Conservation (phyloP, 768 basidiomycete genomes). For the Termitomyces sp. region DNA sequence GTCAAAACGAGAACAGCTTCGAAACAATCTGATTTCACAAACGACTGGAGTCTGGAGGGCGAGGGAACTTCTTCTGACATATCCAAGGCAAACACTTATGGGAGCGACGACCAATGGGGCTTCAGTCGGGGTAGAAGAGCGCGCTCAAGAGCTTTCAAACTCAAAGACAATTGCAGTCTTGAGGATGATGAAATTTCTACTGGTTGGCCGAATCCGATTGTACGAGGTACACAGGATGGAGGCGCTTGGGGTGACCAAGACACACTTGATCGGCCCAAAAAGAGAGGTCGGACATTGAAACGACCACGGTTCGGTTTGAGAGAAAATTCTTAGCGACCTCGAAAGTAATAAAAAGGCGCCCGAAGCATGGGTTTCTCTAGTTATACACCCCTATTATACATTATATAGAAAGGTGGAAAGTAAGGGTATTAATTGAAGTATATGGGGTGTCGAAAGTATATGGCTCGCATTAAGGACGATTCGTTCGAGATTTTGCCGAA, state of each 20-base stretch:
- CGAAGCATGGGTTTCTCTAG: not conserved
- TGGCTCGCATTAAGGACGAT: slow-evolving; percentile 25
- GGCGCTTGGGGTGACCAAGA: not conserved
- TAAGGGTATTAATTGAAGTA: not conserved
- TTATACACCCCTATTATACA: not conserved
- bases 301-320: not conserved
- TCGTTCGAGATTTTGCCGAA: slow-evolving; percentile 50
- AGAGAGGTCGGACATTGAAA: not conserved
- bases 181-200: not conserved
- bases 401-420: not conserved
- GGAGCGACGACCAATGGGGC: not conserved
- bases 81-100: not conserved
- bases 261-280: not conserved
- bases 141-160: not conserved
- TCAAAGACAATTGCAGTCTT: not conserved
- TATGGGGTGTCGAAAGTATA: not conserved
- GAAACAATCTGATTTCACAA: not conserved
- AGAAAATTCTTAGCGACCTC: not conserved
- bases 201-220: not conserved
- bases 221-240: not conserved
- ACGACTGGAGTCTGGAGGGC: not conserved
- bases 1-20: not conserved
- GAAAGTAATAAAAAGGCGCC: not conserved
- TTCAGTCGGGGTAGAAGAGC: not conserved
- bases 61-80: not conserved